Evolutionary conservation across 2,329 filamentous ascomycete genomes (phyloP).

Genomic region (Cadophora malorum): DNA sequence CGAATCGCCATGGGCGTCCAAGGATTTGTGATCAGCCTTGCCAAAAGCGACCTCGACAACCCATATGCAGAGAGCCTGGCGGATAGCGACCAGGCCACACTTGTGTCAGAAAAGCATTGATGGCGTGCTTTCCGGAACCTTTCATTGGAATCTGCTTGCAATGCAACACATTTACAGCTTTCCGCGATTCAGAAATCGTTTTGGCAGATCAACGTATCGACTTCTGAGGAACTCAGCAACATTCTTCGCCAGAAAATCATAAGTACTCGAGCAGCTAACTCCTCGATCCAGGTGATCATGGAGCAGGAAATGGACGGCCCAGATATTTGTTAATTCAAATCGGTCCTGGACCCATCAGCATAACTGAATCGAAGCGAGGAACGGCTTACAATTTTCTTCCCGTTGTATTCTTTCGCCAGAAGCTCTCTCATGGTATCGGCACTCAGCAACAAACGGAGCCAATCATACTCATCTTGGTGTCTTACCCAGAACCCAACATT

Average conservation of each 20-base stretch:
- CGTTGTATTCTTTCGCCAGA: slow-evolving; percentile 38
- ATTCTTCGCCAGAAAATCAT: slow-evolving; percentile 37
- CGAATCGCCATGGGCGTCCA: slow-evolving; percentile 34
- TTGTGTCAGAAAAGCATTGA: slow-evolving; percentile 26
- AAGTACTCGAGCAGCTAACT: slow-evolving; percentile 36
- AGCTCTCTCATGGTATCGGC: slow-evolving; percentile 39
- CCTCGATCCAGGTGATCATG: slow-evolving; percentile 40
- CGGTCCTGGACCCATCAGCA: slow-evolving; percentile 32
- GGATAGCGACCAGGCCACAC: slow-evolving; percentile 26
- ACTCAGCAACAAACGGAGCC: slow-evolving; percentile 44
- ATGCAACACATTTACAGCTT: slow-evolving; percentile 26
- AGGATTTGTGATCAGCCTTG: slow-evolving; percentile 28
- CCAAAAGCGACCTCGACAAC: slow-evolving; percentile 30
- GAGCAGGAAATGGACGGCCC: slow-evolving; percentile 41
- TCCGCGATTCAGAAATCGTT: slow-evolving; percentile 33
- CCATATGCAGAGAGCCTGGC: slow-evolving; percentile 27
- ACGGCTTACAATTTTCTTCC: slow-evolving; percentile 46
- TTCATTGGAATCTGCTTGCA: background rate
- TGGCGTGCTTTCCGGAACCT: background rate
- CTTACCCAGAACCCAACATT: slow-evolving; percentile 52
- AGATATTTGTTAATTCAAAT: slow-evolving; percentile 38
- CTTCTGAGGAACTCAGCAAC: slow-evolving; percentile 33
- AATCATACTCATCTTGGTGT: slow-evolving; percentile 49
- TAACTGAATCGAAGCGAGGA: slow-evolving; percentile 39
- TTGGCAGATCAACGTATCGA: slow-evolving; percentile 35